Base-by-base conservation (phyloP, 139 green algal genomes). In the Chlamydomonas sphaeroides region DNA sequence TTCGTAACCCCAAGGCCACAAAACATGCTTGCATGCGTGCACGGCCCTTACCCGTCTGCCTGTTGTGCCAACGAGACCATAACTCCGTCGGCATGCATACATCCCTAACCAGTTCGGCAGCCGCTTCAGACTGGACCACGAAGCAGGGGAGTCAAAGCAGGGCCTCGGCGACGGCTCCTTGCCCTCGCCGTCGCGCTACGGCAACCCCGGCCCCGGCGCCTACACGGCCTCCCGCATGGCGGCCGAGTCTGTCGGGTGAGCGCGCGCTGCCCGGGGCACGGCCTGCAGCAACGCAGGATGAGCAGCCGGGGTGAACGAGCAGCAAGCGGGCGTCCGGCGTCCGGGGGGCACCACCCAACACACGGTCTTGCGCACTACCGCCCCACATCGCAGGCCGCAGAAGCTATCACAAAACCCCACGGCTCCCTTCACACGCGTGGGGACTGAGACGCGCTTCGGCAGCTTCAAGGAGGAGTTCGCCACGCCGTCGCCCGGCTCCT, bases 401-500 rank as follows among this genome's bases (percentile, higher is more conserved):
- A 59, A 32, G 18, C 41, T 83, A 41, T 85, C 78, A 36, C 49
- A 51, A 25, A 81, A 85, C 35, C n/a, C 71, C 23, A 88, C 76
- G 4, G 62, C 66, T 39, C 78, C 84, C 3, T 57, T 36, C 32
- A 79, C 68, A 15, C 68, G 68, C 3, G 78, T 85, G 25, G 76
- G 78, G 0, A 83, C 84, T 6, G 84, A 82, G n/a, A 32, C 35
- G 14, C 78, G 84, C 25, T 88, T 83, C 59, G 81, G 78, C 6
- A 62, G 68, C 0, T 85, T 79, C 63, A 85, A 85, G 42, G 59
- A 82, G 15, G 73, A 88, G 39, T 84, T 77, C 41, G 39, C 61
- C 21, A 88, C 83, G 28, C 83, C 83, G 1, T 73, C 61, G 2
- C 67, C 83, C 8, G 68, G 42, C 3, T 35, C 65, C 0, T 84